Conservation (phyloP, 1,284 basidiomycete species). For the Microbotryomycetes sp. region DNA sequence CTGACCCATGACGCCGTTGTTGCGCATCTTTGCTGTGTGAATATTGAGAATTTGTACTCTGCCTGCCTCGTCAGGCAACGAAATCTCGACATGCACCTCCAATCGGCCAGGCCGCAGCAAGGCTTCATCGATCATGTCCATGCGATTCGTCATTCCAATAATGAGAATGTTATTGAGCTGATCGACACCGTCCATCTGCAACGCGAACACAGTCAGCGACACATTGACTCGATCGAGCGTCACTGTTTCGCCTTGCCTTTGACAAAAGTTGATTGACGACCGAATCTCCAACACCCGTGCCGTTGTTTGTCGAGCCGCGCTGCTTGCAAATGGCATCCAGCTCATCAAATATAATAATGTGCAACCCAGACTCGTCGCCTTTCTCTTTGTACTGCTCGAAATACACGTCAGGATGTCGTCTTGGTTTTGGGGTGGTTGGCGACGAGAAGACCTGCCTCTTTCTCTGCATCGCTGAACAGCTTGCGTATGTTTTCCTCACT, state of each 20-base stretch:
- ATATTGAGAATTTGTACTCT: conserved; percentile 91
- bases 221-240: background rate
- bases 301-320: conserved; percentile 73
- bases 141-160: conserved; percentile 98
- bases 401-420: too few relatives aligned
- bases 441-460: conserved; percentile 59
- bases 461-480: conserved; percentile 94
- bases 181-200: conserved; percentile 97
- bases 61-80: conserved; percentile 87
- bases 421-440: background rate
- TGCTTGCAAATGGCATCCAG: conserved; percentile 98
- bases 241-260: conserved; percentile 55
- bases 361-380: conserved; percentile 94
- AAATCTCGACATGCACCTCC: conserved; percentile 99
- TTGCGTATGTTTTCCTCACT: conserved; percentile 99
- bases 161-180: conserved; percentile 98
- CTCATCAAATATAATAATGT: conserved; percentile 99
- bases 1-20: conserved; percentile 78
- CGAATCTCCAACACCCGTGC: conserved; percentile 93
- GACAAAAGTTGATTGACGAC: conserved; percentile 98
- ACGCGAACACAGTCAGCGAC: conserved; percentile 18
- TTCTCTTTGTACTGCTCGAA: conserved; percentile 80
- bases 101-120: conserved; percentile 94
- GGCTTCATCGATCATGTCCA: conserved; percentile 99
- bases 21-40: conserved; percentile 91